These are phyloP conservation scores for Taphrina wiesneri DNA, from an alignment of 1,139 yeast species.

Conservation along the genomic window DNA sequence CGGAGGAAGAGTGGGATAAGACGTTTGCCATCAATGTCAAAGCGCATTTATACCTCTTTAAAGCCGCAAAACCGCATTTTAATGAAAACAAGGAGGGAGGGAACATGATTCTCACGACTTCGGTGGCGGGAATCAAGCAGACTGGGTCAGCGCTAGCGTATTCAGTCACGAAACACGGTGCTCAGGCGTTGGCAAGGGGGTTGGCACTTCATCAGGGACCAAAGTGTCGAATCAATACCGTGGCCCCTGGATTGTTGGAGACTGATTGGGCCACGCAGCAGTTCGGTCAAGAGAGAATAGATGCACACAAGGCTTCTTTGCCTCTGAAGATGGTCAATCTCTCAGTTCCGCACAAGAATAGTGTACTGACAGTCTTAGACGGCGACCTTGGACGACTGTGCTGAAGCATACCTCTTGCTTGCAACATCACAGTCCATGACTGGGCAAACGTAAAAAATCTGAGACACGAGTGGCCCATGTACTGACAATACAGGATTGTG, in stretches of 20 bases:
- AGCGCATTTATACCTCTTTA: slow-evolving; percentile 48
- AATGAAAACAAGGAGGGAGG: slow-evolving; percentile 48
- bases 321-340: slow-evolving; percentile 44
- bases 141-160: slow-evolving; percentile 50
- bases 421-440: slow-evolving; percentile 15
- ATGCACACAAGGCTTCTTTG: slow-evolving; percentile 41
- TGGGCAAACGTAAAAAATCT: slow-evolving; percentile 10
- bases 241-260: slow-evolving; percentile 50
- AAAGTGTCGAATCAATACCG: slow-evolving; percentile 48
- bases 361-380: background rate
- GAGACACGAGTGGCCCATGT: background rate
- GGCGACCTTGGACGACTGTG: slow-evolving; percentile 26
- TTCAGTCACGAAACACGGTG: slow-evolving; percentile 49
- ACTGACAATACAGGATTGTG: slow-evolving; percentile 1
- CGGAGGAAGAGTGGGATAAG: slow-evolving; percentile 47
- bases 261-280: slow-evolving; percentile 50
- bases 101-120: slow-evolving; percentile 47
- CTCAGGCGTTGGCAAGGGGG: slow-evolving; percentile 48
- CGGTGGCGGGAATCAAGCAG: slow-evolving; percentile 48
- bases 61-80: slow-evolving; percentile 46
- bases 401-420: slow-evolving; percentile 25
- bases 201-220: slow-evolving; percentile 46
- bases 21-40: slow-evolving; percentile 43
- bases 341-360: background rate
- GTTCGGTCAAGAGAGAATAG: slow-evolving; percentile 46